Conservation (phyloP, 257 asterid genomes). For the Nyctanthes arbortristis region DNA sequence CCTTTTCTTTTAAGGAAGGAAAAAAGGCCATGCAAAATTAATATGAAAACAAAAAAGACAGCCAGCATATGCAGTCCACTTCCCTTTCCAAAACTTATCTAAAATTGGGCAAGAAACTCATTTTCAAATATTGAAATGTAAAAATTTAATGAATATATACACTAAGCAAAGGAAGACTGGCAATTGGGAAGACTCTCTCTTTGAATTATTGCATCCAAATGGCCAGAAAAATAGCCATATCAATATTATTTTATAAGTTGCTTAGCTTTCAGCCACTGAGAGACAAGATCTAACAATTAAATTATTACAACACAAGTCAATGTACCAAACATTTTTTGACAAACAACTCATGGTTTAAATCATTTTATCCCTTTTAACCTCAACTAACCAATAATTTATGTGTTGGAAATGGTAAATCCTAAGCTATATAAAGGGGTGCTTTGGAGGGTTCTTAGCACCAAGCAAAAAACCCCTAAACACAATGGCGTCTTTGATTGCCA, state of each 20-base stretch:
- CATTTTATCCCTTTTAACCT: neutral
- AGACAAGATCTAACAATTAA: slow-evolving; percentile 3
- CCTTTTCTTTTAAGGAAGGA: too few relatives aligned
- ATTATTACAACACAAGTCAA: slow-evolving; percentile 24
- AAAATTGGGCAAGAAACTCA: slow-evolving; percentile 17
- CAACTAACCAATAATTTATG: slow-evolving; percentile 12
- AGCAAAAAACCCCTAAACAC: slow-evolving; percentile 9
- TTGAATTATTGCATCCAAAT: slow-evolving; percentile 25
- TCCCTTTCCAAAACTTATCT: neutral
- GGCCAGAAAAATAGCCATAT: neutral
- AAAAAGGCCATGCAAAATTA: neutral
- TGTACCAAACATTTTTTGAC: slow-evolving; percentile 5
- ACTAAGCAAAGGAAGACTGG: neutral
- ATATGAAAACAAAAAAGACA: slow-evolving; percentile 18
- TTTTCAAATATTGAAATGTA: neutral
- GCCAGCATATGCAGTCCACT: slow-evolving; percentile 26
- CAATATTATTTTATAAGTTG: neutral
- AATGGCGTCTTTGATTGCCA: slow-evolving; percentile 29
- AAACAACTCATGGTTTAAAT: slow-evolving; percentile 20
- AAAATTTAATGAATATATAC: neutral
- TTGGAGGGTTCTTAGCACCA: neutral
- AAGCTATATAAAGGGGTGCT: slow-evolving; percentile 30
- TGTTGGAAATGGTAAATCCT: slow-evolving; percentile 13
- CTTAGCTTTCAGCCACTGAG: slow-evolving; percentile 15
- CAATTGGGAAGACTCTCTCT: slow-evolving; percentile 23